phyloP scores from a whole-genome alignment of 768 basidiomycete species.

The Amanita polypyramis region DNA sequence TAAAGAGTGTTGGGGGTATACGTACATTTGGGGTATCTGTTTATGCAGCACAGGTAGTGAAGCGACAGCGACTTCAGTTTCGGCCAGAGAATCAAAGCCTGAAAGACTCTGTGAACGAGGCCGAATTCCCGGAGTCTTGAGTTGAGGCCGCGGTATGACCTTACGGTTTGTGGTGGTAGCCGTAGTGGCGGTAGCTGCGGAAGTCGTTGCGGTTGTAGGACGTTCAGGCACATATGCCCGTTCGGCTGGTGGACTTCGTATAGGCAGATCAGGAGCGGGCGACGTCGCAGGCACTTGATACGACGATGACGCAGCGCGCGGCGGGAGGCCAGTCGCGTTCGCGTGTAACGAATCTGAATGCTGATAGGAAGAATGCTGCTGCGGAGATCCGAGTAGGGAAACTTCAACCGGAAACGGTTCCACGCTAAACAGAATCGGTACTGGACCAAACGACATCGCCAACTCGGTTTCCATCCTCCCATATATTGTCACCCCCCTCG shows the following conservation, averaged over 20 bases:
- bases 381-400: slow-evolving; percentile 7
- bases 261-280: not conserved
- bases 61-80: slow-evolving; percentile 16
- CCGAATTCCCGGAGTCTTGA: slow-evolving; percentile 37
- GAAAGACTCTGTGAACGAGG: slow-evolving; percentile 76
- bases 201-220: not conserved
- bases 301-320: not conserved
- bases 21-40: too few relatives aligned
- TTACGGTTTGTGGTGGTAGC: not conserved
- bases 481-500: slow-evolving; percentile 46
- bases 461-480: slow-evolving; percentile 46
- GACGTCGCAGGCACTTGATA: not conserved
- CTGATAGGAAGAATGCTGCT: too few relatives aligned
- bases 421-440: slow-evolving; percentile 48
- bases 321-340: not conserved
- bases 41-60: too few relatives aligned
- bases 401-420: slow-evolving; percentile 28
- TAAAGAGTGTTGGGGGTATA: slow-evolving; percentile 6
- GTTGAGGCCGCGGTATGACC: slow-evolving; percentile 45
- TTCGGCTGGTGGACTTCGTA: not conserved
- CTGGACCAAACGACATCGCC: slow-evolving; percentile 36
- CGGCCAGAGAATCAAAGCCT: slow-evolving; percentile 38
- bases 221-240: too few relatives aligned
- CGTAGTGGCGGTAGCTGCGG: not conserved
- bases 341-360: not conserved